These are phyloP conservation scores for Trichosporon inkin DNA, from an alignment of 1,284 basidiomycete genomes.

Conservation along the genomic window DNA sequence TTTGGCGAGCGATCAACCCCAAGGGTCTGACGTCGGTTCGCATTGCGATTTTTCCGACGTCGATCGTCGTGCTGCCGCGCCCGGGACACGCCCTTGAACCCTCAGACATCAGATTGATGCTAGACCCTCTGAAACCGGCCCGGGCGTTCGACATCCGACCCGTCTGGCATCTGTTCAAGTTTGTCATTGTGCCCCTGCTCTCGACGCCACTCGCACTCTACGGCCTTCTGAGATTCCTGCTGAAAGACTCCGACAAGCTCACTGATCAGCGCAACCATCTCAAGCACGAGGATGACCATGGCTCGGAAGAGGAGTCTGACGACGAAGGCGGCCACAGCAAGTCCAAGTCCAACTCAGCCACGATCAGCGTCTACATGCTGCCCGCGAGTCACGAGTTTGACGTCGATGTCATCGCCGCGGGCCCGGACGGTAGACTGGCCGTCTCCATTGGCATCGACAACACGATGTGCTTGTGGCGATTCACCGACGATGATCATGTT, in stretches of 20 bases:
- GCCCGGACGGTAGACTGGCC: constrained; percentile 61
- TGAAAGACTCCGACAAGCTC: constrained; percentile 86
- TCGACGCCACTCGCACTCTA: constrained; percentile 72
- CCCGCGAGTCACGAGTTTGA: constrained; percentile 73
- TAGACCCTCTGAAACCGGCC: constrained; percentile 25
- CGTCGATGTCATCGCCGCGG: constrained; percentile 71
- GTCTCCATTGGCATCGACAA: constrained; percentile 72
- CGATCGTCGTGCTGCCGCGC: constrained; percentile 64
- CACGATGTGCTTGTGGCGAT: constrained; percentile 42
- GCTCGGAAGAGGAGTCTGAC: constrained; percentile 20
- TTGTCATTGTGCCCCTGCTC: constrained; percentile 78
- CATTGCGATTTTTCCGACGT: constrained; percentile 72
- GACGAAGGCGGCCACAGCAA: constrained; percentile 8
- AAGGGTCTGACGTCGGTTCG: constrained; percentile 65
- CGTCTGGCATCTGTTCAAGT: constrained; percentile 67
- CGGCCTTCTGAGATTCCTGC: constrained; percentile 74
- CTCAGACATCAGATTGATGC: constrained; percentile 30
- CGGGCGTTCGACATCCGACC: constrained; percentile 44
- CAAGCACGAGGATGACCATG: constrained; percentile 29
- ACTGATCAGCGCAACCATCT: constrained; percentile 68
- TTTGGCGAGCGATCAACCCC: constrained; percentile 82
- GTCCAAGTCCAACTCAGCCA: constrained; percentile 6
- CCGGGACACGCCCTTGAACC: constrained; percentile 40
- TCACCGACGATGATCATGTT: constrained; percentile 17
- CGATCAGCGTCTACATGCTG: constrained; percentile 59